Base-by-base conservation (phyloP, 768 basidiomycete genomes). In the Paxillus rubicundulus region DNA sequence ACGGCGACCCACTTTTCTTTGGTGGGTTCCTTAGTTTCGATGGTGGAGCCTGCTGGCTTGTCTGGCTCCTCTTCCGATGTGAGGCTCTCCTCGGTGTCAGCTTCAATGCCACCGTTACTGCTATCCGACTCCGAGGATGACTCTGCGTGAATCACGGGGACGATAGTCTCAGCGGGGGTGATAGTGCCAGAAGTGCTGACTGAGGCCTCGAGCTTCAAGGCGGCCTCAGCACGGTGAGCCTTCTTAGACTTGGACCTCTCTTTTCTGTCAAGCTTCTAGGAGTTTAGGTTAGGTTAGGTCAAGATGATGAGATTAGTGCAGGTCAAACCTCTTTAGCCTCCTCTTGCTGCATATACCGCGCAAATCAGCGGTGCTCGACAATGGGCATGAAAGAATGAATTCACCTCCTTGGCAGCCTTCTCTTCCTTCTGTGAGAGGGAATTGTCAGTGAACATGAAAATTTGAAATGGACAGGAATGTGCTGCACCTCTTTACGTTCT, bases 1-100 rank as follows among this genome's bases (percentile, higher is more conserved):
- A 91, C 83, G 17, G 86, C 74, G 45, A 90, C 81, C 89, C 89
- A 91, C 65, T 86, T 88, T 63, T 90, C 87, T 65, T 78, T 80
- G 60, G 70, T 67, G 42, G 58, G 67, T 37, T 74, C 68, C 50
- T 64, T 66, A 49, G 36, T 28, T 21, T 62, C 54, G 6, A 50
- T 38, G 5, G 49, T 45, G 47, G 49, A 45, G 30, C 45, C 49
- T 40, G 63, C 66, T 17, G 64, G 59, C 61, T 79, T 80, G 37
- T 83, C 79, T 18, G 66, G 63, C 62, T 88, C 81, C 51, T 78
- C 87, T 60, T 89, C 88, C 32, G 86, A 87, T 3, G 86, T 85
- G 57, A 86, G 72, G 62, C 86, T 87, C 63, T 85, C 86, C 68
- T 90, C 88, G 20, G 81, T 81, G 61, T 90, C 89, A 8, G 84